Conservation (phyloP, 441 rosid species). For the Breynia disticha region DNA sequence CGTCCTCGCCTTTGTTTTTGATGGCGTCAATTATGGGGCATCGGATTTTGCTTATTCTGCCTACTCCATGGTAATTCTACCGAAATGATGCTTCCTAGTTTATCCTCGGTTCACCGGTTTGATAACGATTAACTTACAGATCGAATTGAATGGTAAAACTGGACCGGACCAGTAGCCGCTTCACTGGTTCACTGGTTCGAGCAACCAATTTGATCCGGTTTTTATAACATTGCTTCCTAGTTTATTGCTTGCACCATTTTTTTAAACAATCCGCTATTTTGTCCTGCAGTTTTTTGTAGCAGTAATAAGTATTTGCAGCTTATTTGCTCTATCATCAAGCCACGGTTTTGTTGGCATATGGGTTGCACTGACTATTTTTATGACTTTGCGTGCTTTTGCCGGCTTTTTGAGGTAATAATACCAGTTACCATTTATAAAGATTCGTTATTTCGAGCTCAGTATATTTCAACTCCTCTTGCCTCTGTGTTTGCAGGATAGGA, state of each 20-base stretch:
- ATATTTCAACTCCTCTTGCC: not conserved
- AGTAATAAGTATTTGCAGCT: conserved; percentile 25
- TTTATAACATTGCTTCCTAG: too few species aligned
- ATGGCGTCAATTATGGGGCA: conserved; percentile 57
- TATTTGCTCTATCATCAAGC: conserved; percentile 30
- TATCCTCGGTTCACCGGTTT: too few species aligned
- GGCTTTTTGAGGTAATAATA: conserved; percentile 39
- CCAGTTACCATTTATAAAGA: not conserved
- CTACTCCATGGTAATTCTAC: conserved; percentile 40
- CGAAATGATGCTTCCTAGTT: too few species aligned
- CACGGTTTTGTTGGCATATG: conserved; percentile 45
- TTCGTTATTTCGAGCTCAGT: not conserved
- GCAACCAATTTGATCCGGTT: too few species aligned
- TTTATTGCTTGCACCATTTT: not conserved
- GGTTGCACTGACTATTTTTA: conserved; percentile 35
- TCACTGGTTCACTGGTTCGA: too few species aligned
- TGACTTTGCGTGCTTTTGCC: conserved; percentile 37
- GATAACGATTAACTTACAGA: not conserved
- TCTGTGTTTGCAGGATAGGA: conserved; percentile 3
- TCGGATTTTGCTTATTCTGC: conserved; percentile 56
- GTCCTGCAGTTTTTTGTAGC: conserved; percentile 38
- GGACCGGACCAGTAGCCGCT: too few species aligned
- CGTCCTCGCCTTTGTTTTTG: conserved; percentile 53
- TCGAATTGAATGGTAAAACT: not conserved
- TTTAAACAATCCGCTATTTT: not conserved